A percentile compares a stretch with the other conserved stretches of the same genome.
Conservation (phyloP, 805 yeast genomes). For the Yarrowia alimentaria region DNA sequence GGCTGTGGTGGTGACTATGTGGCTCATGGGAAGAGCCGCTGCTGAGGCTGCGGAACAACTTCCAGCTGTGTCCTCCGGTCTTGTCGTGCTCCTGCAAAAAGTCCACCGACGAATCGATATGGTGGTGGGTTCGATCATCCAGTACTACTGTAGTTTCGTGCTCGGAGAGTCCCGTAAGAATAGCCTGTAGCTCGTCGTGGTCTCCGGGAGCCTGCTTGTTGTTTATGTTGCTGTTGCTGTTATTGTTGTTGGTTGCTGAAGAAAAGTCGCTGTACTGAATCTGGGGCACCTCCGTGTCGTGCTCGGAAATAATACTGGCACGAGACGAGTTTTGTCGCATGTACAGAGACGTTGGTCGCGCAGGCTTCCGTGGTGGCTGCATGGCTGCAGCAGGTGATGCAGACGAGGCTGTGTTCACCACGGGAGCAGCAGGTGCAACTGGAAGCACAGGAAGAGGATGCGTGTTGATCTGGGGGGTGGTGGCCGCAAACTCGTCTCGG, state of each 20-base stretch:
- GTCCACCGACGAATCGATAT: conserved; percentile 41
- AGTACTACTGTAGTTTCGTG: conserved; percentile 39
- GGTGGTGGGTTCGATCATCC: conserved; percentile 35
- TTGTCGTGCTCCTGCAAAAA: conserved; percentile 39
- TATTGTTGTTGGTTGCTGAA: too few relatives aligned
- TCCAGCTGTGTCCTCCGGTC: conserved; percentile 31
- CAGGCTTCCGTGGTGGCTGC: conserved; percentile 26
- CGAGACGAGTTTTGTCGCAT: conserved; percentile 19
- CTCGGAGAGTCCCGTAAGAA: conserved; percentile 41
- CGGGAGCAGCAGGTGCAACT: background rate
- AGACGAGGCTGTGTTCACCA: background rate
- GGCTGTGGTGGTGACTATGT: background rate
- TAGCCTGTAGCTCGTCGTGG: conserved; percentile 37
- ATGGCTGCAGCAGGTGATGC: conserved; percentile 1
- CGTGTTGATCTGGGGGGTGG: too few relatives aligned
- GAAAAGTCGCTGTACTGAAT: conserved; percentile 16
- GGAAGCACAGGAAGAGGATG: too few relatives aligned
- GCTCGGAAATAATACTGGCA: conserved; percentile 4
- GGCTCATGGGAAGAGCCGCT: conserved; percentile 8
- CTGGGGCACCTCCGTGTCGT: conserved; percentile 11
- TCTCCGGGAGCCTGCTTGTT: conserved; percentile 30
- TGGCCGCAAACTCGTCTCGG: background rate
- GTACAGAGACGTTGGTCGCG: conserved; percentile 27
- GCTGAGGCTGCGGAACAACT: conserved; percentile 22
- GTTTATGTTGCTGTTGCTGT: too few relatives aligned